phyloP scores from a whole-genome alignment of 2,329 filamentous ascomycete genomes.

The Akanthomyces dipterigenus region DNA sequence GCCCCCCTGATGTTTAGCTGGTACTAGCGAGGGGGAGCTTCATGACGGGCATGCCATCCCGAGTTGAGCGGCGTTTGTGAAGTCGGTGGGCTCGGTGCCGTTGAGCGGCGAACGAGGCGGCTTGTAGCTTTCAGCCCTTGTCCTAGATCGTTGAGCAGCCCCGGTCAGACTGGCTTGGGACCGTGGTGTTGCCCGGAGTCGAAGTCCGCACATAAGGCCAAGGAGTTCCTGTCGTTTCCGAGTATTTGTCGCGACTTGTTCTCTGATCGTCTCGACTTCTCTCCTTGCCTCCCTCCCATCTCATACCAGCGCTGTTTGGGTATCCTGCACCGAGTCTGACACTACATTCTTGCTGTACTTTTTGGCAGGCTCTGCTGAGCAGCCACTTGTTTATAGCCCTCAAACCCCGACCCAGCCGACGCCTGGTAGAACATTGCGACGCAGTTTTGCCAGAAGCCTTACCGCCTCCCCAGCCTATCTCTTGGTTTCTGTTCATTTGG shows the following conservation, averaged over 20 bases:
- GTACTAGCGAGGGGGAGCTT: slow-evolving; percentile 5
- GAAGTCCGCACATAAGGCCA: slow-evolving; percentile 8
- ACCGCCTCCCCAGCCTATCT: not conserved
- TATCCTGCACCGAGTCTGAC: not conserved
- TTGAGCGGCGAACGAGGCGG: slow-evolving; percentile 3
- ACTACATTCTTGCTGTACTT: not conserved
- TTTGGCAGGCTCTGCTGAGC: not conserved
- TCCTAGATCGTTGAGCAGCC: slow-evolving; percentile 9
- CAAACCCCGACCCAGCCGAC: not conserved
- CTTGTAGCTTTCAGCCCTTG: slow-evolving; percentile 4
- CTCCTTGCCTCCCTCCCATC: not conserved
- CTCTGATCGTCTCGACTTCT: not conserved
- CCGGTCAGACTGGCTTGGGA: slow-evolving; percentile 9
- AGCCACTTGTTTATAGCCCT: not conserved
- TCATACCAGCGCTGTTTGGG: not conserved
- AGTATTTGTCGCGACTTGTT: not conserved
- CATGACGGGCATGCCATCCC: slow-evolving; percentile 4
- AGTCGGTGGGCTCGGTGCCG: not conserved
- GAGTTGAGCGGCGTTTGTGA: slow-evolving; percentile 2
- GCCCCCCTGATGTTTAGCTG: not conserved
- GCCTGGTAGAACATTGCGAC: not conserved
- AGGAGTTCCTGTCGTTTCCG: not conserved
- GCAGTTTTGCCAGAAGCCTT: not conserved
- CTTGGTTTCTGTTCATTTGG: not conserved
- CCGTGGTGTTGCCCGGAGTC: not conserved